These are phyloP conservation scores for Citrullus colocynthis DNA, from an alignment of 306 rosid genomes.

Conservation along the genomic window DNA sequence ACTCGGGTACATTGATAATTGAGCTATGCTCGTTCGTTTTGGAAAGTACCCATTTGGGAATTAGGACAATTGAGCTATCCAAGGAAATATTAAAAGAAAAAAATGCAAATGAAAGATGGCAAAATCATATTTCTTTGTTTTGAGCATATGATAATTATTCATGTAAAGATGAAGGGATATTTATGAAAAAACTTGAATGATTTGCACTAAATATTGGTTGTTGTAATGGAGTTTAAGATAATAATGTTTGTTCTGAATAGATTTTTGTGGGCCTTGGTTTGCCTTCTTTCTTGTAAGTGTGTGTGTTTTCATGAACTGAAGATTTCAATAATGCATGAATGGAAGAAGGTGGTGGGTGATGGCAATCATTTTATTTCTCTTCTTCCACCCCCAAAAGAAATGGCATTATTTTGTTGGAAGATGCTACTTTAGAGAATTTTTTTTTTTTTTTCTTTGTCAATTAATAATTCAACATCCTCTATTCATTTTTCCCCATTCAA, in stretches of 20 bases:
- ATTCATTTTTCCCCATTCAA: background rate
- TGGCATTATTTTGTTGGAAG: conserved; percentile 2
- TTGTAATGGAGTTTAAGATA: background rate
- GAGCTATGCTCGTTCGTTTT: no score
- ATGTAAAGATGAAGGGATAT: background rate
- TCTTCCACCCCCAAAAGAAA: background rate
- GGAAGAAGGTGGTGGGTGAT: background rate
- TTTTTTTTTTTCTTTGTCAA: background rate
- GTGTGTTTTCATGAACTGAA: no score
- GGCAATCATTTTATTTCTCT: background rate
- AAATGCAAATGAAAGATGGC: background rate
- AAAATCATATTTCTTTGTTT: background rate
- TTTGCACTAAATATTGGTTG: background rate
- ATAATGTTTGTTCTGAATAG: background rate
- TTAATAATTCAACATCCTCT: background rate
- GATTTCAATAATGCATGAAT: background rate
- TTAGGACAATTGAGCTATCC: background rate
- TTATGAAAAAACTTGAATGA: background rate
- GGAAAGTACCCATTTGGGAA: no score
- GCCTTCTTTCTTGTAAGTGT: background rate
- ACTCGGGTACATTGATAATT: no score
- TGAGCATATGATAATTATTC: background rate
- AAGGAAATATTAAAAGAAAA: no score
- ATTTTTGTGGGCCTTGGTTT: background rate
- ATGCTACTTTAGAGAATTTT: background rate